Evolutionary conservation across 116 monocot species (phyloP), one percentile per base, ranked within the genome.

Genomic region (Cymodocea nodosa): DNA sequence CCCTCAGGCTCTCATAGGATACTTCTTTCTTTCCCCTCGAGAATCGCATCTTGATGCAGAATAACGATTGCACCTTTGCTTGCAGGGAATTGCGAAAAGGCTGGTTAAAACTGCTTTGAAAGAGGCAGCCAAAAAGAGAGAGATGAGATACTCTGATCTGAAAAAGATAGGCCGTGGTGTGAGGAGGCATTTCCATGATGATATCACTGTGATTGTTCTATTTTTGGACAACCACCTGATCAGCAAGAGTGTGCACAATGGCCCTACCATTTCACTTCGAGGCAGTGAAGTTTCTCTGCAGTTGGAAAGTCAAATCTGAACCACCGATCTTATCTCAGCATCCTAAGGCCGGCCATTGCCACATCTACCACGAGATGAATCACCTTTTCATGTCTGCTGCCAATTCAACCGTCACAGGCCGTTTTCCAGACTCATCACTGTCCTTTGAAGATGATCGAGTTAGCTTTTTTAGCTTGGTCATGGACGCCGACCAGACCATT

Each of bases 101-200:
- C 70, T 81, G 17, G 67, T 81, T 15, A 81, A 76, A 73, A 64
- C 73, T 16, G 76, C 81, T 6, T 13, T 81, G 69, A 62, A 66
- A 19, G 72, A 73, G 52, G 81, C 81, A 13, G 76, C 81, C 15
- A 76, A 56, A 56, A 81, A 73, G 70, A 76, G 81, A 39, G 81
- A 81, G 49, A 73, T 76, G 76, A 77, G 81, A 40, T 76, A 81
- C 20, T 69, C 64, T 15, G 81, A 81, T 55, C 34, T 81, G 60
- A 76, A 73, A 56, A 76, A 76, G 65, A 76, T 81, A 1, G 76
- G 76, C 5, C 69, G 66, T 17, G 81, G 81, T 0, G 50, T 76
- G 5, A 51, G 81, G 23, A 64, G 81, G 55, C 76, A 76, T 70
- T 76, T 81, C 51, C 81, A 81, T 55, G 81, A 81, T 30, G 81